Base-by-base conservation (phyloP, 23 red algal species). In the Chondrus crispus region DNA sequence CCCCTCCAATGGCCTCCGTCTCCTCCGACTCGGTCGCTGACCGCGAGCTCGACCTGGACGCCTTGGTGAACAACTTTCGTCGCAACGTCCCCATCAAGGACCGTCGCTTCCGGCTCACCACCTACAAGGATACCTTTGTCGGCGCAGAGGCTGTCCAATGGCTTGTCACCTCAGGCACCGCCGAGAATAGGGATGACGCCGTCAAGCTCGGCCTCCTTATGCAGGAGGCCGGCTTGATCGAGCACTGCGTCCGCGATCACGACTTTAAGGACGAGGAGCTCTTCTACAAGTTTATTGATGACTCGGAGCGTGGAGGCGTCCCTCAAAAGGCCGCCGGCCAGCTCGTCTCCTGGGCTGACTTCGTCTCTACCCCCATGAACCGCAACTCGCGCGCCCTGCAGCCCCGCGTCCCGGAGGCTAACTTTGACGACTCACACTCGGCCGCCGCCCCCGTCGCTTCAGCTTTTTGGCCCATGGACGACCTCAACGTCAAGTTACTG, bases 221-320 rank as follows among this genome's bases (percentile, higher is more conserved):
- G 50, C 72, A 82, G 29, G 83, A 87, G 30, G 42, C 50, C 30
- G 93, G 82, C 26, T 28, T 95, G 43, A 82, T 95, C 47, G 93
- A 95, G 64, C 93, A 95, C 33, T 86, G 84, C 68, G 44, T 88
- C 52, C 70, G 93, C 4, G 93, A 95, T 26, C 93, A 95, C 68
- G 93, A 83, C 29, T 87, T 93, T 72, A 85, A 93, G 16, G 82
- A 93, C 46, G 60, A 80, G 32, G 80, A 84, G 16, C 91, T 93
- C 10, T 93, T 77, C 38, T 93, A 93, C 82, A 84, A 87, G 37
- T 93, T 93, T 37, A 80, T 93, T 16, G 82, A 93, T 16, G 82
- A 84, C 46, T 66, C 60, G 14, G 77, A 84, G 55, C 93, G 85
- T n/a, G 87, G 87, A 22, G 81, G 77, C 13, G 57, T 68, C 2